Conservation (phyloP, 2,329 filamentous ascomycete genomes). For the Curvularia sp. region DNA sequence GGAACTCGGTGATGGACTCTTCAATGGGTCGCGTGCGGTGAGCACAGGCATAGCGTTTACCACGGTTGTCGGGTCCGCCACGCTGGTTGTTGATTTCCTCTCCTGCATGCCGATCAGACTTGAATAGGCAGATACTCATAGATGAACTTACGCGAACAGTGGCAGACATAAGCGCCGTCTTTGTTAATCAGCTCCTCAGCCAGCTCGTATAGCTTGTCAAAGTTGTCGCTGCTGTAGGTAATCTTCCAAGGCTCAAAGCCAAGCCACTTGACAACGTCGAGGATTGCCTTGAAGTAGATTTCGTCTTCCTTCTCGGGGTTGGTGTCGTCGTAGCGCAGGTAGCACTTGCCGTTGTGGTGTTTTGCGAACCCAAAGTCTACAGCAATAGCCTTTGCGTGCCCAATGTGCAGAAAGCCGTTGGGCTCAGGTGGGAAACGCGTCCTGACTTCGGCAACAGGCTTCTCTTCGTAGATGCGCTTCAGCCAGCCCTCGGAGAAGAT, state of each 20-base stretch:
- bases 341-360: slow-evolving; percentile 79
- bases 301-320: slow-evolving; percentile 95
- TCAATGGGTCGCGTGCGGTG: slow-evolving; percentile 79
- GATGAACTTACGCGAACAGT: slow-evolving; percentile 68
- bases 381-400: slow-evolving; percentile 93
- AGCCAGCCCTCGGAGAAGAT: slow-evolving; percentile 61
- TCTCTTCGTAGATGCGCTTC: slow-evolving; percentile 59
- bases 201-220: slow-evolving; percentile 83
- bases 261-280: slow-evolving; percentile 87
- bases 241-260: slow-evolving; percentile 80
- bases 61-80: slow-evolving; percentile 74
- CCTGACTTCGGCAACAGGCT: slow-evolving; percentile 55
- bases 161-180: slow-evolving; percentile 80
- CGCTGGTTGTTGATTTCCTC: slow-evolving; percentile 86
- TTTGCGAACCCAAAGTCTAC: slow-evolving; percentile 96
- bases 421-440: slow-evolving; percentile 67
- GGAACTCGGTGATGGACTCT: slow-evolving; percentile 81
- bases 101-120: slow-evolving; percentile 56
- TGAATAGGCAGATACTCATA: too few species aligned
- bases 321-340: slow-evolving; percentile 88
- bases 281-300: slow-evolving; percentile 85
- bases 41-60: slow-evolving; percentile 77
- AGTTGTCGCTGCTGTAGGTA: slow-evolving; percentile 91
- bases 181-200: slow-evolving; percentile 82
- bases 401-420: slow-evolving; percentile 92